Evolutionary conservation across 2,329 filamentous ascomycete species (phyloP).

Genomic region (Aspergillus transmontanensis): DNA sequence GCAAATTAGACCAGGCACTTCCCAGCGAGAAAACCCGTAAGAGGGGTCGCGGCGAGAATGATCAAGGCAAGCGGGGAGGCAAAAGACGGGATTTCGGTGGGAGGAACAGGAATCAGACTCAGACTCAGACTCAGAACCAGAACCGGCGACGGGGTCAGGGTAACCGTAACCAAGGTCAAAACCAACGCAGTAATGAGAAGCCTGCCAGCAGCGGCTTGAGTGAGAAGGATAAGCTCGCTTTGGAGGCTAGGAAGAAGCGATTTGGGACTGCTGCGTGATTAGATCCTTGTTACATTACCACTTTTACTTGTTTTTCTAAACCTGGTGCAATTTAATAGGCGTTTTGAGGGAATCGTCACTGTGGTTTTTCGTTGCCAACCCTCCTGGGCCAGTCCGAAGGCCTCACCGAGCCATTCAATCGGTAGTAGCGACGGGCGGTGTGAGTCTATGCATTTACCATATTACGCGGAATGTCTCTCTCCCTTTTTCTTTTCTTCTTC

Average conservation of each 20-base stretch:
- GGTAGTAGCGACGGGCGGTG: too few species aligned
- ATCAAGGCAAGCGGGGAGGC: constrained; percentile 42
- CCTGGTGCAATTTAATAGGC: constrained; percentile 18
- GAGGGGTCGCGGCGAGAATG: constrained; percentile 40
- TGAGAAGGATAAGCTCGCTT: constrained; percentile 46
- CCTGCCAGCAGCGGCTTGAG: constrained; percentile 26
- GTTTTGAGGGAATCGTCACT: constrained; percentile 15
- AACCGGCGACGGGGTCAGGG: constrained; percentile 21
- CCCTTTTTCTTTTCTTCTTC: background rate
- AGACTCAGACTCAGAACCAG: constrained; percentile 26
- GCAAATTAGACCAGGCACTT: constrained; percentile 49
- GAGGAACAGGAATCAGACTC: constrained; percentile 28
- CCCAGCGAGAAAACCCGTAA: constrained; percentile 45
- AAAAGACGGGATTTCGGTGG: constrained; percentile 44
- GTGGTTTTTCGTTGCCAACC: background rate
- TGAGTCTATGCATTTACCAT: background rate
- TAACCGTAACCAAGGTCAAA: constrained; percentile 6
- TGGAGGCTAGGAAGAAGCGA: constrained; percentile 52
- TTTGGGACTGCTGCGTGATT: constrained; percentile 41
- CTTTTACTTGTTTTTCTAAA: constrained; percentile 15
- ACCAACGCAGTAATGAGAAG: constrained; percentile 17
- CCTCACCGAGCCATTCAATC: too few species aligned
- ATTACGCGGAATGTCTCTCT: background rate
- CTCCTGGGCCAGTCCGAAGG: too few species aligned
- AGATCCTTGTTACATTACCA: constrained; percentile 7